Conservation (phyloP, 208 protist species). For the Leptomonas seymouri region DNA sequence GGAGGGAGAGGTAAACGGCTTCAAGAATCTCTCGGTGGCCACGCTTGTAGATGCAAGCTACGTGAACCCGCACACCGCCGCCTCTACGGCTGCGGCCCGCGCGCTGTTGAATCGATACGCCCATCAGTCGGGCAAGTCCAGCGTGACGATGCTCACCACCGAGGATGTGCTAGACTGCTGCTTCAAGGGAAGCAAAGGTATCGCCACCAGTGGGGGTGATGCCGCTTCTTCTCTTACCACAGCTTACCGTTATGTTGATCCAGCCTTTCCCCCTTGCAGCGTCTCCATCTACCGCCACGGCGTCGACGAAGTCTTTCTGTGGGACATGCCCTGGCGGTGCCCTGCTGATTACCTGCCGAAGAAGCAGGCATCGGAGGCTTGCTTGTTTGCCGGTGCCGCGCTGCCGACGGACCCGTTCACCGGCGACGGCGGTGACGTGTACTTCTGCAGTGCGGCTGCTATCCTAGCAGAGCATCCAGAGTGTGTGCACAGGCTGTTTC, state of each 20-base stretch:
- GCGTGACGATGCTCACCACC: constrained; percentile 17
- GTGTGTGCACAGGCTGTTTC: constrained; percentile 35
- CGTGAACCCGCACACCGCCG: constrained; percentile 32
- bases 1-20: constrained; percentile 41
- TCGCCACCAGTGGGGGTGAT: constrained; percentile 19
- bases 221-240: constrained; percentile 35
- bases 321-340: constrained; percentile 40
- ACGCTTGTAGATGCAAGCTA: constrained; percentile 28
- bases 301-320: constrained; percentile 41
- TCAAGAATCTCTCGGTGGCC: constrained; percentile 33
- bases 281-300: constrained; percentile 42
- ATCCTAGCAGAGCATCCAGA: constrained; percentile 39
- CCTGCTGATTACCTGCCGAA: constrained; percentile 39
- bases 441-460: constrained; percentile 46
- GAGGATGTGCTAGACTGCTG: constrained; percentile 31
- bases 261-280: constrained; percentile 37
- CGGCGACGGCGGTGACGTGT: constrained; percentile 59
- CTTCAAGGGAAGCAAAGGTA: background rate
- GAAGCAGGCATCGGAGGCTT: constrained; percentile 19
- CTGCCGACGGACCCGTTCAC: constrained; percentile 47
- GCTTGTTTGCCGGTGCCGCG: constrained; percentile 43
- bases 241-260: constrained; percentile 41
- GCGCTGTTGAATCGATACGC: constrained; percentile 33
- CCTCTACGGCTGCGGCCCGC: constrained; percentile 32
- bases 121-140: constrained; percentile 19